These are phyloP conservation scores for Leishmania arabica DNA, from an alignment of 208 protist genomes.

Conservation along the genomic window DNA sequence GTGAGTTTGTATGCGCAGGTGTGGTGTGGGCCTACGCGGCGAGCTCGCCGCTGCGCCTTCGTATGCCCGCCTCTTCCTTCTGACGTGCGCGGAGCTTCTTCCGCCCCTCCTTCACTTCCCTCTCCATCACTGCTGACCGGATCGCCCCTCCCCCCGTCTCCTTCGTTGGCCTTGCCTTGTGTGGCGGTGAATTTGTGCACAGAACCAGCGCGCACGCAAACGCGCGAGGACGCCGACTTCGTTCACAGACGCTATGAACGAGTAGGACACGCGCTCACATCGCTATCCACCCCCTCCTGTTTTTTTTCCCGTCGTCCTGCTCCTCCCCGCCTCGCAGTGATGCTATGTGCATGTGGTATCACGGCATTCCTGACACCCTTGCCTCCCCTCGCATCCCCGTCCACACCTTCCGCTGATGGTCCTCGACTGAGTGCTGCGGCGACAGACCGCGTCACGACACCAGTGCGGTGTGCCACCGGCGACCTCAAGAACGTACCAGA, in stretches of 20 bases:
- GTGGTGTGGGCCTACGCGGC: background rate
- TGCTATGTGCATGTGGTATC: conserved; percentile 78
- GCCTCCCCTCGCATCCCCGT: background rate
- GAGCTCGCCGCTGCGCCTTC: background rate
- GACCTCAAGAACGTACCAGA: conserved; percentile 57
- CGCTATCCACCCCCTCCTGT: background rate
- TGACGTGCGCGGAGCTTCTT: background rate
- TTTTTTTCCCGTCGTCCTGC: background rate
- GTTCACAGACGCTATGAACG: background rate
- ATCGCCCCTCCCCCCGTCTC: background rate
- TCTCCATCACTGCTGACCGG: background rate
- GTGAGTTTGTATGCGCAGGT: background rate
- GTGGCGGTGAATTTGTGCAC: background rate
- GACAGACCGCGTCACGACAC: background rate
- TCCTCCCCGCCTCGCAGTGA: conserved; percentile 7
- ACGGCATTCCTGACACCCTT: conserved; percentile 25
- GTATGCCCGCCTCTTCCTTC: background rate
- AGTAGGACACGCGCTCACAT: background rate
- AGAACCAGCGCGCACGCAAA: background rate
- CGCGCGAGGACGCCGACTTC: too few relatives aligned
- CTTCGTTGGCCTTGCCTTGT: background rate
- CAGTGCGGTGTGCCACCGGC: conserved; percentile 23
- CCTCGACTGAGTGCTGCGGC: background rate
- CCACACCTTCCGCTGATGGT: too few relatives aligned
- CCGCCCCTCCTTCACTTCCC: background rate